Evolutionary conservation across 2,329 filamentous ascomycete species (phyloP).

Genomic region (Venturia nashicola): DNA sequence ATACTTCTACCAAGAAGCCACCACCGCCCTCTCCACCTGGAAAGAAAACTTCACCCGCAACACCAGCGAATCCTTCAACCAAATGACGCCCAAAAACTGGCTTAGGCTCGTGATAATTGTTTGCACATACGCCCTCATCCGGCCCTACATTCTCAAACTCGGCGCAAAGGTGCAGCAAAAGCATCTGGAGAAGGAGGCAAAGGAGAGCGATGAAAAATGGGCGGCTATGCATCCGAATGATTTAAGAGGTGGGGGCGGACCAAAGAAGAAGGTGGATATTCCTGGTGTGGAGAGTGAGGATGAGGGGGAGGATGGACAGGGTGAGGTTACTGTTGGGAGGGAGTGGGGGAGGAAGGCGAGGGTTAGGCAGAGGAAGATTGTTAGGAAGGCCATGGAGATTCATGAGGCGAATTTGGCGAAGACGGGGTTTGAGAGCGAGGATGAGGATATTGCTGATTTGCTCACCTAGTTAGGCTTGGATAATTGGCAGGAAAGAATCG

Average conservation of each 20-base stretch:
- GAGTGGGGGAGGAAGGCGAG: slow-evolving; percentile 61
- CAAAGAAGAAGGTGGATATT: slow-evolving; percentile 37
- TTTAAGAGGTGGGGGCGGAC: slow-evolving; percentile 18
- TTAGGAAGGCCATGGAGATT: slow-evolving; percentile 52
- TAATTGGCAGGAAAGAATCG: not conserved
- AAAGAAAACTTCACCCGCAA: slow-evolving; percentile 26
- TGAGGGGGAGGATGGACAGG: slow-evolving; percentile 25
- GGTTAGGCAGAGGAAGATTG: slow-evolving; percentile 53
- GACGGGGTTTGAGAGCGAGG: slow-evolving; percentile 50
- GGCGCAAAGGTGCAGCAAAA: slow-evolving; percentile 51
- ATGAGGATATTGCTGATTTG: slow-evolving; percentile 65
- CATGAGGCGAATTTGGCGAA: slow-evolving; percentile 44
- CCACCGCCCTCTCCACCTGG: slow-evolving; percentile 19
- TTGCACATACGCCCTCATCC: slow-evolving; percentile 59
- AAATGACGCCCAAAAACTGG: slow-evolving; percentile 33
- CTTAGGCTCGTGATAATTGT: slow-evolving; percentile 61
- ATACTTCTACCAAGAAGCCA: slow-evolving; percentile 1
- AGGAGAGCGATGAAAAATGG: slow-evolving; percentile 23
- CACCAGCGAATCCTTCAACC: slow-evolving; percentile 28
- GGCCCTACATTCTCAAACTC: slow-evolving; percentile 61
- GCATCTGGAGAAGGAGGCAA: slow-evolving; percentile 42
- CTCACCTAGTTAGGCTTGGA: slow-evolving; percentile 37
- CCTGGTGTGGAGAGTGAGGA: slow-evolving; percentile 38
- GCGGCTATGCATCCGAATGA: slow-evolving; percentile 22
- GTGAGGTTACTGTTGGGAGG: slow-evolving; percentile 36